These are phyloP conservation scores for Diplodia mutila DNA, from an alignment of 2,329 filamentous ascomycete species.

Conservation along the genomic window DNA sequence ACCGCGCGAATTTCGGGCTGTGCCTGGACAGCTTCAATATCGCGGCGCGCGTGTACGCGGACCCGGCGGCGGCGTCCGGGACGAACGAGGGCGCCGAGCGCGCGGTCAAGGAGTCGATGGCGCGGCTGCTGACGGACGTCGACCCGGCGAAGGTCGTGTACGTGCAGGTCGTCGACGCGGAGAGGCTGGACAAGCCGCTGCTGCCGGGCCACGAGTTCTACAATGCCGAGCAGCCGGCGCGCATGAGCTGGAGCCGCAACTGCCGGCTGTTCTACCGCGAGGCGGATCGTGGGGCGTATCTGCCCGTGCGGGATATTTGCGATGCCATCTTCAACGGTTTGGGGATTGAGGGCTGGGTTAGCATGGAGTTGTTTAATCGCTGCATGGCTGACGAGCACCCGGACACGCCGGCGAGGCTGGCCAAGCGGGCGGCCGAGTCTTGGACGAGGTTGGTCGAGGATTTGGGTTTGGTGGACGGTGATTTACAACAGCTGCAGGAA, in stretches of 20 bases:
- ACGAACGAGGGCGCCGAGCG: slow-evolving; percentile 59
- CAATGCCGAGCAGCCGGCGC: slow-evolving; percentile 59
- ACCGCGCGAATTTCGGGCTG: slow-evolving; percentile 73
- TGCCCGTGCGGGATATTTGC: slow-evolving; percentile 67
- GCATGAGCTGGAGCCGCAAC: slow-evolving; percentile 81
- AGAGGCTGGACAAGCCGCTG: slow-evolving; percentile 63
- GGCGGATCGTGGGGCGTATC: slow-evolving; percentile 64
- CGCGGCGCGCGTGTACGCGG: slow-evolving; percentile 70
- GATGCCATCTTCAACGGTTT: slow-evolving; percentile 65
- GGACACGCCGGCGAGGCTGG: slow-evolving; percentile 59
- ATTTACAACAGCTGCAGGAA: background rate
- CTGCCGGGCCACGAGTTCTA: slow-evolving; percentile 62
- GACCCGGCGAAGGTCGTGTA: slow-evolving; percentile 72
- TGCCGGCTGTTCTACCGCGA: slow-evolving; percentile 71
- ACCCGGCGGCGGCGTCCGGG: slow-evolving; percentile 61
- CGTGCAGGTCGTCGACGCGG: slow-evolving; percentile 76
- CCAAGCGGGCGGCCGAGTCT: slow-evolving; percentile 53
- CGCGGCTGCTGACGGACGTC: slow-evolving; percentile 57
- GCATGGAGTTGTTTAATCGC: slow-evolving; percentile 70
- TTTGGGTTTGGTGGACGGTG: slow-evolving; percentile 29
- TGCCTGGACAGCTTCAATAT: slow-evolving; percentile 82
- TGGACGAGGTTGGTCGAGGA: slow-evolving; percentile 57
- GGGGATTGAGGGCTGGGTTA: slow-evolving; percentile 71
- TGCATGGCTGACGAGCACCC: slow-evolving; percentile 59
- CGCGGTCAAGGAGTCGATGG: slow-evolving; percentile 59